Percentiles rank a stretch among this genome's conserved stretches.
phyloP scores from a whole-genome alignment of 805 yeast genomes.

The Brettanomyces custersianus region DNA sequence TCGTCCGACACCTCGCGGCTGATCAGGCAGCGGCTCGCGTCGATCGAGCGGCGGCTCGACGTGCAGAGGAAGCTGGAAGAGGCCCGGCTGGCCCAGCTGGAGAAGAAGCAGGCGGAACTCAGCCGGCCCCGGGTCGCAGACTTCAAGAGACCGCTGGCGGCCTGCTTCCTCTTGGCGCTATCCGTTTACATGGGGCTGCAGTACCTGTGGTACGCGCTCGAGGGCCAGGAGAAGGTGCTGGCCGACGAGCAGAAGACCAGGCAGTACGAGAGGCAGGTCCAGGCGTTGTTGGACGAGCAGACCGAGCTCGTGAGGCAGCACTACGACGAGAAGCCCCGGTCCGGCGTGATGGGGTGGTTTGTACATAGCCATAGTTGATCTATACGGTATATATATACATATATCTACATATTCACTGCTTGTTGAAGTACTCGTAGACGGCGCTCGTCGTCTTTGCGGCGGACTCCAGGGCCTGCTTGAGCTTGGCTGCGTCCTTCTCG shows the following conservation, averaged over 20 bases:
- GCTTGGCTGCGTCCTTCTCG: constrained; percentile 35
- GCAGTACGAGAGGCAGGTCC: constrained; percentile 18
- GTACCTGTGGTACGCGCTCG: constrained; percentile 24
- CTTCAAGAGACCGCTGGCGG: constrained; percentile 25
- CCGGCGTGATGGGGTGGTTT: constrained; percentile 12
- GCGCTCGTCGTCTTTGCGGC: constrained; percentile 50
- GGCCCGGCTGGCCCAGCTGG: constrained; percentile 9
- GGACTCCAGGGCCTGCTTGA: constrained; percentile 51
- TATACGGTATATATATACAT: neutral
- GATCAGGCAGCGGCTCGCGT: constrained; percentile 19
- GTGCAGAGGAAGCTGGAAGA: constrained; percentile 17
- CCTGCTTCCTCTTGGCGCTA: constrained; percentile 23
- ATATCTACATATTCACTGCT: too few species aligned
- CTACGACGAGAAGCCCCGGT: constrained; percentile 3
- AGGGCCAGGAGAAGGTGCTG: constrained; percentile 21
- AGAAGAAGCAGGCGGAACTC: constrained; percentile 12
- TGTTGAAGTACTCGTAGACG: constrained; percentile 22
- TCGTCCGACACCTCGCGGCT: constrained; percentile 22
- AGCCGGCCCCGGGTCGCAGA: constrained; percentile 23
- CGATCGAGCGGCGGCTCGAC: constrained; percentile 17
- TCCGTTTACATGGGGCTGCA: constrained; percentile 24
- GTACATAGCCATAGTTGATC: constrained; percentile 1
- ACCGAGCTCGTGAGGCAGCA: constrained; percentile 4
- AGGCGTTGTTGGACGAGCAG: constrained; percentile 20
- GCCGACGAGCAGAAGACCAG: constrained; percentile 16